These are phyloP conservation scores for Geopyxis carbonaria DNA, from an alignment of 495 filamentous ascomycete species.

Conservation along the genomic window DNA sequence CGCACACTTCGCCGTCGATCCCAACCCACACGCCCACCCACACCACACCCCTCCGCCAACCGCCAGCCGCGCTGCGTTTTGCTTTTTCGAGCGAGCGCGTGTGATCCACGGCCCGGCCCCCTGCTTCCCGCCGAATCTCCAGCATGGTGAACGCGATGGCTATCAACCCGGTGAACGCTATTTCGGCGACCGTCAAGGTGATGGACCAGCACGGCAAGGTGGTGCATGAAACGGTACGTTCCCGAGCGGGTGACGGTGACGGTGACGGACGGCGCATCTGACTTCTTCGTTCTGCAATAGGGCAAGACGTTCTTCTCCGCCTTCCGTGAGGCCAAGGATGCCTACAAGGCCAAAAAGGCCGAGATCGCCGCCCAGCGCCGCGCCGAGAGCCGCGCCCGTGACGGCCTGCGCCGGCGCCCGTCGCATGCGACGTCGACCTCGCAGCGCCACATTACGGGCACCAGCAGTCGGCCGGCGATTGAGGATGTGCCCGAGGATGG, in stretches of 20 bases:
- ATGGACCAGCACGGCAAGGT: constrained; percentile 6
- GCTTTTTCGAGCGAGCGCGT: no score
- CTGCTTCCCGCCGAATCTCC: no score
- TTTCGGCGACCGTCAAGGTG: not conserved
- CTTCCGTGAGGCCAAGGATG: constrained; percentile 17
- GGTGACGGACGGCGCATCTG: not conserved
- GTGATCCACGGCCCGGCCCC: no score
- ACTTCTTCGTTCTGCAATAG: constrained; percentile 8
- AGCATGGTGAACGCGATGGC: not conserved
- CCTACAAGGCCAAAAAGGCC: constrained; percentile 21
- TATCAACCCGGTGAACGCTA: not conserved
- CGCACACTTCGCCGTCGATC: no score
- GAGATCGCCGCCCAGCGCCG: constrained; percentile 21
- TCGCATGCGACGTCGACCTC: constrained; percentile 7
- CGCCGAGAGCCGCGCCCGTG: constrained; percentile 10
- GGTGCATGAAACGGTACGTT: constrained; percentile 3
- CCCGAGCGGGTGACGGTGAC: not conserved
- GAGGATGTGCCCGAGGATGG: constrained; percentile 1
- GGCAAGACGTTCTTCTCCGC: constrained; percentile 22
- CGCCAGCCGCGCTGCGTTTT: no score
- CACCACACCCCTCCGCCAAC: no score
- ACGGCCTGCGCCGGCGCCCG: not conserved
- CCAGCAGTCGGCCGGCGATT: not conserved
- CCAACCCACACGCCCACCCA: no score
- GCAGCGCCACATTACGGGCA: not conserved